Conservation (phyloP, 2,329 filamentous ascomycete genomes). For the Hypomyces perniciosus region DNA sequence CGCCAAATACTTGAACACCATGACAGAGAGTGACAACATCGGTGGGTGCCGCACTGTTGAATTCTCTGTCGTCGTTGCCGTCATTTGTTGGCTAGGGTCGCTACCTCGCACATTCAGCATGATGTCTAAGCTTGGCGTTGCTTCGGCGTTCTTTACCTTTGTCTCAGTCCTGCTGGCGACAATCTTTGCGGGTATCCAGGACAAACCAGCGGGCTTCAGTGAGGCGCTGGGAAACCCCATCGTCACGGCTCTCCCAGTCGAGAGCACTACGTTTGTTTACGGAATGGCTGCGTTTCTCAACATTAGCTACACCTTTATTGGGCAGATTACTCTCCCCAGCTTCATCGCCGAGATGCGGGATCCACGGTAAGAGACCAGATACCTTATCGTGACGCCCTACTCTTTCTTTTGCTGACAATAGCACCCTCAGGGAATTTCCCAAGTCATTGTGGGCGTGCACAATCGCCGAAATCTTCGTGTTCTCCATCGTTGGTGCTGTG, state of each 20-base stretch:
- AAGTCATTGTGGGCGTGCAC: slow-evolving; percentile 91
- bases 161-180: slow-evolving; percentile 79
- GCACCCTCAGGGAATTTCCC: slow-evolving; percentile 66
- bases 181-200: slow-evolving; percentile 73
- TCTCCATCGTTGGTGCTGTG: slow-evolving; percentile 73
- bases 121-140: slow-evolving; percentile 71
- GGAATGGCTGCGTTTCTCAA: slow-evolving; percentile 89
- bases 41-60: slow-evolving; percentile 68
- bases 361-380: slow-evolving; percentile 34
- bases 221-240: slow-evolving; percentile 54
- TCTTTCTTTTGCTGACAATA: slow-evolving; percentile 21
- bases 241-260: slow-evolving; percentile 61
- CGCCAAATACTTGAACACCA: slow-evolving; percentile 85
- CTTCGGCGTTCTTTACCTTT: slow-evolving; percentile 83
- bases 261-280: slow-evolving; percentile 70
- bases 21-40: slow-evolving; percentile 61
- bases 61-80: slow-evolving; percentile 67
- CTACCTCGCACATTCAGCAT: slow-evolving; percentile 80
- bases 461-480: slow-evolving; percentile 79
- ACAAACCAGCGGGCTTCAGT: slow-evolving; percentile 63
- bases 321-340: slow-evolving; percentile 86
- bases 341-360: slow-evolving; percentile 93
- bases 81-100: slow-evolving; percentile 73
- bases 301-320: slow-evolving; percentile 94
- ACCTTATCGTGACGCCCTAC: background rate